Conservation (phyloP, 83 land plant genomes). For the Thuja plicata region DNA sequence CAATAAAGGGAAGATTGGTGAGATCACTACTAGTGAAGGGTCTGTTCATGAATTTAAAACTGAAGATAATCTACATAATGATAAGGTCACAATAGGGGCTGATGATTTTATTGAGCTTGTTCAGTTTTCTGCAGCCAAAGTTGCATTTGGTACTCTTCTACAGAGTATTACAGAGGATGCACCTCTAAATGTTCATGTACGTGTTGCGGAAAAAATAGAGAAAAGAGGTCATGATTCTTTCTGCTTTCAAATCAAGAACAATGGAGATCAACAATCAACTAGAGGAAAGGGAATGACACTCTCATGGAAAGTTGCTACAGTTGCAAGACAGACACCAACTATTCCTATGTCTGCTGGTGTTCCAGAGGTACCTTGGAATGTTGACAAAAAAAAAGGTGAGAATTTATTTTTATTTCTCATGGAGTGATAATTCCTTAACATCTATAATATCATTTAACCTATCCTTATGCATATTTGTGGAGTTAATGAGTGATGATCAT, state of each 20-base stretch:
- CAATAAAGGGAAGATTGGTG: not conserved
- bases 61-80: conserved; percentile 12
- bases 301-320: conserved; percentile 10
- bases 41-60: not conserved
- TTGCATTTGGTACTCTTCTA: conserved; percentile 17
- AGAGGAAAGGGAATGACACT: not conserved
- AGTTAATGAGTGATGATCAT: no score
- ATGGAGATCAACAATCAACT: not conserved
- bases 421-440: no score
- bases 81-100: not conserved
- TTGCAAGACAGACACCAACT: not conserved
- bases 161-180: conserved; percentile 18
- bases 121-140: conserved; percentile 17
- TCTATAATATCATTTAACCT: no score
- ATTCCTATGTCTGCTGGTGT: conserved; percentile 11
- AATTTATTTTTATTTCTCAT: no score
- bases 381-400: conserved; percentile 10
- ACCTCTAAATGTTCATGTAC: conserved; percentile 11
- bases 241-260: conserved; percentile 13
- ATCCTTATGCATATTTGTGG: no score
- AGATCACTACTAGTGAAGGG: conserved; percentile 1
- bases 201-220: conserved; percentile 13
- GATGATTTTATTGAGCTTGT: conserved; percentile 4
- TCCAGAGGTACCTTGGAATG: not conserved
- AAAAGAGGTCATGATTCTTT: conserved; percentile 9